These are phyloP conservation scores for Phoma sp. DNA, from an alignment of 2,329 filamentous ascomycete species.

Conservation along the genomic window DNA sequence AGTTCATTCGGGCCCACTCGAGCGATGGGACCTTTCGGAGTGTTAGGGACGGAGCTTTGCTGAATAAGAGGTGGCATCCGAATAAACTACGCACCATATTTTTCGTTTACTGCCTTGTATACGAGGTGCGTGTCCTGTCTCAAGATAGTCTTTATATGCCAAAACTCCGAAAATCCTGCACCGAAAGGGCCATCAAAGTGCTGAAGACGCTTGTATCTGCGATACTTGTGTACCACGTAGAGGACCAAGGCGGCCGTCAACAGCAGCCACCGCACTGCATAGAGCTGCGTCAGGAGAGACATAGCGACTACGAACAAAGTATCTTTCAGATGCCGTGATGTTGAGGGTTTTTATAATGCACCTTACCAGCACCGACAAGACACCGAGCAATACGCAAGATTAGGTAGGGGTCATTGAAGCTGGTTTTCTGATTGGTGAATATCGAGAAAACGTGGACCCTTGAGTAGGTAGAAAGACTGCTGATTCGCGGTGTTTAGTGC, in stretches of 20 bases:
- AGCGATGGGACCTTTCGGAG: conserved; percentile 45
- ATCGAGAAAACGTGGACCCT: too few species aligned
- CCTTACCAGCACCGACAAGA: too few species aligned
- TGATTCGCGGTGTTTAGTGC: too few species aligned
- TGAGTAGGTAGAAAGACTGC: too few species aligned
- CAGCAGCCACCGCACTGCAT: conserved; percentile 18
- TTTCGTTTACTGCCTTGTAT: conserved; percentile 30
- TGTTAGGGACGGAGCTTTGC: background rate
- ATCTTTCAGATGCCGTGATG: too few species aligned
- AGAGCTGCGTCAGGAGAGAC: conserved; percentile 16
- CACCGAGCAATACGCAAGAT: too few species aligned
- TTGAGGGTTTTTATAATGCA: too few species aligned
- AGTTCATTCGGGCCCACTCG: conserved; percentile 56
- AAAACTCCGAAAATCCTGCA: conserved; percentile 32
- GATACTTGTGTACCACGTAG: conserved; percentile 20
- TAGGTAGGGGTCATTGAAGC: too few species aligned
- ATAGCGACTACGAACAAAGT: background rate
- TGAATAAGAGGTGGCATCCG: background rate
- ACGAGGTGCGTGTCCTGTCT: conserved; percentile 21
- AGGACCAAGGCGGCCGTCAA: conserved; percentile 1
- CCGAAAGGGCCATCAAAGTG: conserved; percentile 30
- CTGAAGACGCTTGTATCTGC: conserved; percentile 23
- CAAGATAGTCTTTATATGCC: conserved; percentile 27
- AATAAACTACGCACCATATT: conserved; percentile 27
- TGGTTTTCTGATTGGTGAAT: too few species aligned